These are phyloP conservation scores for Cladophialophora chaetospira DNA, from an alignment of 2,329 filamentous ascomycete species.

Conservation along the genomic window DNA sequence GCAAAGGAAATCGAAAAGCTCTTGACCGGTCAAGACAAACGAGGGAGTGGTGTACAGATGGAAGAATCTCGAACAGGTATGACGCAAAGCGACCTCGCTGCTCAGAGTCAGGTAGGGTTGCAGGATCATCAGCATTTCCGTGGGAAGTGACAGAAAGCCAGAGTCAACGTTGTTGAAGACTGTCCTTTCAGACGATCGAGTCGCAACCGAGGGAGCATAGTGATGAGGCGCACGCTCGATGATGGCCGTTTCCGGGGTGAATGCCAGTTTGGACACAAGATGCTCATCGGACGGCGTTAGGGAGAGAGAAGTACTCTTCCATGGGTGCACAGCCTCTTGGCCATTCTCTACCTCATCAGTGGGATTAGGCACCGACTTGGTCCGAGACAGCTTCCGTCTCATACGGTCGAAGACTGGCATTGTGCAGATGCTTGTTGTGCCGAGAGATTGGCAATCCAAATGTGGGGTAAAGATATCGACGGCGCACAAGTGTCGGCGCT, in stretches of 20 bases:
- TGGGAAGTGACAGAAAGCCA: slow-evolving; percentile 32
- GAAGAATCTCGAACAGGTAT: slow-evolving; percentile 32
- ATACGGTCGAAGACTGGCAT: slow-evolving; percentile 24
- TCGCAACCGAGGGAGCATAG: slow-evolving; percentile 26
- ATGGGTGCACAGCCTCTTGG: slow-evolving; percentile 12
- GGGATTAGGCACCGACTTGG: slow-evolving; percentile 22
- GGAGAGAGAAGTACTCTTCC: slow-evolving; percentile 23
- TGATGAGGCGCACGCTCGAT: slow-evolving; percentile 28
- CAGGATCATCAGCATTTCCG: slow-evolving; percentile 30
- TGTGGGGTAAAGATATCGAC: too few relatives aligned
- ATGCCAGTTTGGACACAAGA: slow-evolving; percentile 30
- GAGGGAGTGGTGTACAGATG: slow-evolving; percentile 31
- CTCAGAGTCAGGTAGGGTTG: slow-evolving; percentile 28
- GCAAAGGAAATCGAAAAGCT: slow-evolving; percentile 33
- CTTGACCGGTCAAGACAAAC: slow-evolving; percentile 30
- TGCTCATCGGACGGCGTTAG: slow-evolving; percentile 33
- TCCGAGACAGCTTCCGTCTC: slow-evolving; percentile 29
- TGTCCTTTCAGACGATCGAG: slow-evolving; percentile 29
- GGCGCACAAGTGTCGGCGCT: too few relatives aligned
- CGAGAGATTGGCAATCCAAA: not conserved
- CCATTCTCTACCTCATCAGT: slow-evolving; percentile 10
- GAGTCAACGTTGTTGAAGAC: slow-evolving; percentile 33
- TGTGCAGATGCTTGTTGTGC: not conserved
- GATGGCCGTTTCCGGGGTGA: slow-evolving; percentile 29
- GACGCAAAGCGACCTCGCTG: slow-evolving; percentile 32